Conservation (phyloP, 2,329 filamentous ascomycete species). For the Colletotrichum incanum region DNA sequence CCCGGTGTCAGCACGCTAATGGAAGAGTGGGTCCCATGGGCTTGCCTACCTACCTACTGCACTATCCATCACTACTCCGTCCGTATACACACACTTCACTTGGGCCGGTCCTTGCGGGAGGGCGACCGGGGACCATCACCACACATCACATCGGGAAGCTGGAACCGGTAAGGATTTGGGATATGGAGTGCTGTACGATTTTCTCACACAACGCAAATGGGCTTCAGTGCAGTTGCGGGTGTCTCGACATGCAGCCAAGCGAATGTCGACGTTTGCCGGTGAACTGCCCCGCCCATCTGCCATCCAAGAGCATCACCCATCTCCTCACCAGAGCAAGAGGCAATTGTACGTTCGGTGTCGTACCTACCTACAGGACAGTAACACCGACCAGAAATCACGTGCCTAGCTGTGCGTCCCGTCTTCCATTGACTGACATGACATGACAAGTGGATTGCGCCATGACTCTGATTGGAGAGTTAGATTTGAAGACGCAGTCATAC, state of each 20-base stretch:
- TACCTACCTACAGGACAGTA: conserved; percentile 3
- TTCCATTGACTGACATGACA: background rate
- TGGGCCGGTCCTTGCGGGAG: background rate
- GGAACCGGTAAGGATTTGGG: background rate
- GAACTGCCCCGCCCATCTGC: background rate
- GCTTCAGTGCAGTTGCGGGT: background rate
- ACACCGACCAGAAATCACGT: background rate
- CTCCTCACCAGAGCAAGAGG: background rate
- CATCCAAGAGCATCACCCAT: background rate
- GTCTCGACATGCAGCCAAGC: too few species aligned
- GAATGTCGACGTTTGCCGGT: background rate
- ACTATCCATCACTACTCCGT: background rate
- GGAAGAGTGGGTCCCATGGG: background rate
- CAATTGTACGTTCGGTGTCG: background rate
- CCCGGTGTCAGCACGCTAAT: conserved; percentile 10
- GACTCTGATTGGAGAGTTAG: conserved; percentile 4
- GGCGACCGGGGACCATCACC: background rate
- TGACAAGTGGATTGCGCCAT: conserved; percentile 2
- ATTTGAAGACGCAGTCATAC: background rate
- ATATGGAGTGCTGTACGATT: background rate
- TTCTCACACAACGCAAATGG: background rate
- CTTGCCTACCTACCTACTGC: background rate
- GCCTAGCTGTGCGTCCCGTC: conserved; percentile 3
- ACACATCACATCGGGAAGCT: background rate
- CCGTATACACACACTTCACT: background rate